phyloP scores from a whole-genome alignment of 768 basidiomycete species.

The Hygrophorus russula region DNA sequence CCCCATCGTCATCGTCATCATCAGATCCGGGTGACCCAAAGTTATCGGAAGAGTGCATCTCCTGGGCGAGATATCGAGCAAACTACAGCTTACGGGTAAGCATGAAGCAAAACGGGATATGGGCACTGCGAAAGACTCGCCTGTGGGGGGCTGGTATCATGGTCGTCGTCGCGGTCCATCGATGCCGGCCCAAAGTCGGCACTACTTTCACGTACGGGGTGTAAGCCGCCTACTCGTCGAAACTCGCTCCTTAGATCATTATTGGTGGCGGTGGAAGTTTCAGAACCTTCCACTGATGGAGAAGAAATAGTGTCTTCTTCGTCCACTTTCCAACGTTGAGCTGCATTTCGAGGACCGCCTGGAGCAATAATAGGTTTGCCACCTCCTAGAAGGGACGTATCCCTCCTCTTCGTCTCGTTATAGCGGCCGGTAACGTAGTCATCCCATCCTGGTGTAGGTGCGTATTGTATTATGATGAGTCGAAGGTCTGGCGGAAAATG shows the following conservation, averaged over 20 bases:
- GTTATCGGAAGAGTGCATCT: slow-evolving; percentile 54
- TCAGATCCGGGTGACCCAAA: slow-evolving; percentile 34
- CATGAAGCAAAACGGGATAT: not conserved
- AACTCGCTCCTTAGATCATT: slow-evolving; percentile 44
- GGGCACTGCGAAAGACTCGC: slow-evolving; percentile 19
- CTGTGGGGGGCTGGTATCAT: slow-evolving; percentile 35
- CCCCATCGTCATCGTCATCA: slow-evolving; percentile 64
- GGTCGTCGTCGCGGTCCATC: slow-evolving; percentile 33
- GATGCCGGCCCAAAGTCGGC: slow-evolving; percentile 55
- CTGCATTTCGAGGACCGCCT: slow-evolving; percentile 15
- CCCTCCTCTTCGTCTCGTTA: slow-evolving; percentile 75
- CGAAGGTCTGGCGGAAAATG: slow-evolving; percentile 78
- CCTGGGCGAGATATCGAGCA: slow-evolving; percentile 66
- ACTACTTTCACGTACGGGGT: slow-evolving; percentile 35
- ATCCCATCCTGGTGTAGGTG: slow-evolving; percentile 77
- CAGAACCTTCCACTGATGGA: not conserved
- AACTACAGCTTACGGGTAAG: slow-evolving; percentile 35
- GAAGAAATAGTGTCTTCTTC: slow-evolving; percentile 33
- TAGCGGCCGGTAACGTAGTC: slow-evolving; percentile 81
- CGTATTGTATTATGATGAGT: slow-evolving; percentile 48
- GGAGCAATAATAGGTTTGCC: slow-evolving; percentile 58
- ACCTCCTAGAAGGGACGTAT: slow-evolving; percentile 73
- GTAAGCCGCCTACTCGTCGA: slow-evolving; percentile 31
- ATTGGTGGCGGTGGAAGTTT: slow-evolving; percentile 10
- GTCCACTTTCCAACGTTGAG: slow-evolving; percentile 56